Evolutionary conservation across 2,329 filamentous ascomycete genomes (phyloP).

Genomic region (Sporothrix brunneoviolacea): DNA sequence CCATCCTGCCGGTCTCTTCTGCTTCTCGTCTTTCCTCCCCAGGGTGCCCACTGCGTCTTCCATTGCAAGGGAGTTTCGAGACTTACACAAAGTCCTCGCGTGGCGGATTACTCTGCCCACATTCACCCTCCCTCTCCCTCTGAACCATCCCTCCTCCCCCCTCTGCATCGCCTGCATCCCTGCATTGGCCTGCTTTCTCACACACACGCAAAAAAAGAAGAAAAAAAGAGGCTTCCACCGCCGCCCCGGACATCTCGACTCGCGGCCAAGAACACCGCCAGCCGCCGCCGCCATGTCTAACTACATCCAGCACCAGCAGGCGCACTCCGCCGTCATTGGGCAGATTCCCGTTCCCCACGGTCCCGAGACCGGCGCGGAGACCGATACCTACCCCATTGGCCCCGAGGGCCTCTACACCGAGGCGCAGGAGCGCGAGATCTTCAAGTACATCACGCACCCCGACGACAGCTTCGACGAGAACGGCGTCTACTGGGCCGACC

Average conservation of each 20-base stretch:
- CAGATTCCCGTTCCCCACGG: slow-evolving; percentile 52
- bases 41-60: slow-evolving; percentile 6
- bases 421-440: slow-evolving; percentile 53
- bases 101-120: neutral
- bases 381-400: slow-evolving; percentile 38
- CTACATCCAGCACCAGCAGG: slow-evolving; percentile 32
- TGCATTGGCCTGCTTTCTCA: no score
- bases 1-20: neutral
- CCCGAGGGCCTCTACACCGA: slow-evolving; percentile 33
- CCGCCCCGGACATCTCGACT: no score
- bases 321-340: slow-evolving; percentile 39
- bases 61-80: neutral
- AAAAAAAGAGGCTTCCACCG: no score
- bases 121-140: neutral
- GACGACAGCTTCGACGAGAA: slow-evolving; percentile 80
- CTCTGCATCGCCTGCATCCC: neutral
- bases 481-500: slow-evolving; percentile 89
- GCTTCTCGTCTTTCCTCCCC: neutral
- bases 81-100: no score
- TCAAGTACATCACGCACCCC: slow-evolving; percentile 74
- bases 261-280: no score
- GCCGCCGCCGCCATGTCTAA: slow-evolving; percentile 27
- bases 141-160: neutral
- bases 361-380: slow-evolving; percentile 42
- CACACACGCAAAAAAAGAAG: no score